Conservation (phyloP, 176 grass and related monocot species). For the Avena atlantica region DNA sequence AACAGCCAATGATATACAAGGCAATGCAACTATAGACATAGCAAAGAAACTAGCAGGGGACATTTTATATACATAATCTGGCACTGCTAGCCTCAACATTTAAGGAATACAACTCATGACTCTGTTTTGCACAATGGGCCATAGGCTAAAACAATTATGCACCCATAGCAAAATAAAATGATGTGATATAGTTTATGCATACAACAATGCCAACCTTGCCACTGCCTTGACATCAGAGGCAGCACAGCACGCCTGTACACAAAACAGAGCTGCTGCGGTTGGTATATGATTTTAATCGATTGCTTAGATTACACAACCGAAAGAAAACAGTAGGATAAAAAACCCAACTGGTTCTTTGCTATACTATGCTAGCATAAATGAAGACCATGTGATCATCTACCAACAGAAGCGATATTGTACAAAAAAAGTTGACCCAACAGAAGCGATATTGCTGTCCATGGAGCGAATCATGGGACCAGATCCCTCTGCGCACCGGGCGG, state of each 20-base stretch:
- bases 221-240: constrained; percentile 26
- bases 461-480: constrained; percentile 36
- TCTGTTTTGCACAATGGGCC: constrained; percentile 26
- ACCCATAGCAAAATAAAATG: constrained; percentile 28
- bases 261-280: constrained; percentile 19
- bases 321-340: background rate
- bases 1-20: background rate
- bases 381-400: constrained; percentile 35
- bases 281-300: constrained; percentile 15
- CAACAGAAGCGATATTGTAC: constrained; percentile 47
- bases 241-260: constrained; percentile 34
- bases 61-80: background rate
- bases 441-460: background rate
- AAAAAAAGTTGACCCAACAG: constrained; percentile 38
- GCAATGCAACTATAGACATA: background rate
- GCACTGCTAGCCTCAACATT: background rate
- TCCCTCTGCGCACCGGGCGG: constrained; percentile 85
- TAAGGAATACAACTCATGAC: no score
- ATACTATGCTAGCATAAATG: constrained; percentile 48
- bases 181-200: constrained; percentile 40
- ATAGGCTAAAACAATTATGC: constrained; percentile 56
- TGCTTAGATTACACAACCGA: constrained; percentile 38
- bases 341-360: background rate
- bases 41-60: background rate
- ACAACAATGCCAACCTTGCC: constrained; percentile 31